phyloP scores from a whole-genome alignment of 208 protist genomes.

The Phytomonas francai region DNA sequence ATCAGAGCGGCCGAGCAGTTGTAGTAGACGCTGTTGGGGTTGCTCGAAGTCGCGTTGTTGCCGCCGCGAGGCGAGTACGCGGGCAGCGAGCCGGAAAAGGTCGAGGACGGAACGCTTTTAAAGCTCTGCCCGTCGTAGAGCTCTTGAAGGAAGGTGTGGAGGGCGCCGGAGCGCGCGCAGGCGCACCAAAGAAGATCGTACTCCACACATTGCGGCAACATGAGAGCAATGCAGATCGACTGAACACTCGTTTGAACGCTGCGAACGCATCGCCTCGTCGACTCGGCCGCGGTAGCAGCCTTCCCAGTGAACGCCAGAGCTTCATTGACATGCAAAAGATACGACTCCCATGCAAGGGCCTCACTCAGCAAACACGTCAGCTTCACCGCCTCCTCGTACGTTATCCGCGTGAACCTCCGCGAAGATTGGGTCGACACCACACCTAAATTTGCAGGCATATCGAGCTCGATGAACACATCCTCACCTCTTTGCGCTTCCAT shows the following conservation, averaged over 20 bases:
- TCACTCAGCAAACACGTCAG: slow-evolving; percentile 35
- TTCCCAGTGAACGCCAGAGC: background rate
- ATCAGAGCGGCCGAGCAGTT: slow-evolving; percentile 46
- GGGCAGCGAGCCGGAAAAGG: no score
- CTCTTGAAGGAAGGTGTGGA: slow-evolving; percentile 37
- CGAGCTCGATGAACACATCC: background rate
- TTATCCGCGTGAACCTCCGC: slow-evolving; percentile 18
- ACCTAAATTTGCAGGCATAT: background rate
- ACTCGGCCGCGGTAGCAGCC: background rate
- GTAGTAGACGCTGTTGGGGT: slow-evolving; percentile 21
- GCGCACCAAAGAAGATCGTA: slow-evolving; percentile 54
- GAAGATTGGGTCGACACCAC: slow-evolving; percentile 1
- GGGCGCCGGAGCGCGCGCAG: slow-evolving; percentile 18
- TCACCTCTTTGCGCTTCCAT: slow-evolving; percentile 10
- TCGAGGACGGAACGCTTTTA: no score
- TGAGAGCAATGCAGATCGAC: slow-evolving; percentile 34
- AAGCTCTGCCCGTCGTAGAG: slow-evolving; percentile 16
- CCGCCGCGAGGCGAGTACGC: slow-evolving; percentile 6
- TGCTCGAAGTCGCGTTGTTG: slow-evolving; percentile 16
- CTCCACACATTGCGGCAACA: slow-evolving; percentile 50
- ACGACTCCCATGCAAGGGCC: slow-evolving; percentile 38
- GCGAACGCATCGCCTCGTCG: background rate
- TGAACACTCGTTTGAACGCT: slow-evolving; percentile 1
- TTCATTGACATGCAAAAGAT: slow-evolving; percentile 17
- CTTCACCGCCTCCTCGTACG: slow-evolving; percentile 32